These are phyloP conservation scores for Astragalus membranaceus DNA, from an alignment of 306 rosid genomes.

Conservation along the genomic window DNA sequence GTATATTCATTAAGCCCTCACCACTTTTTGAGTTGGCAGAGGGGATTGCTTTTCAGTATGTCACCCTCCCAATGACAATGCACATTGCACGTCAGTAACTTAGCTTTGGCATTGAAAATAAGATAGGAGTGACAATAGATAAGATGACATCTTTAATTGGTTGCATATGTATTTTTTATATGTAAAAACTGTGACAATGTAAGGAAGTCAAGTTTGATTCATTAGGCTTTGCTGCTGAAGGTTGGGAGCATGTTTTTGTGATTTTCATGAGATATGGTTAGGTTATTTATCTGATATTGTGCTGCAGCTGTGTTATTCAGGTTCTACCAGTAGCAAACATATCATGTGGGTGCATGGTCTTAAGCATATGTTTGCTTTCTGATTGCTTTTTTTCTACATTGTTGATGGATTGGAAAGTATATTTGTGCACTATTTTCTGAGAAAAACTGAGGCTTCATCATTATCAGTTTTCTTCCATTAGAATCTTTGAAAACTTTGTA, in stretches of 20 bases:
- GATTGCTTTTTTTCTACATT: neutral
- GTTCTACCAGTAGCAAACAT: neutral
- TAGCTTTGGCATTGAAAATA: neutral
- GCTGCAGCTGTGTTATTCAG: neutral
- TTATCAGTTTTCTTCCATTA: neutral
- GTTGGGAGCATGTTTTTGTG: neutral
- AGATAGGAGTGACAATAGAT: neutral
- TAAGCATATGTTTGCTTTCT: neutral
- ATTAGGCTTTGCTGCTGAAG: neutral
- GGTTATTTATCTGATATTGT: slow-evolving; percentile 11
- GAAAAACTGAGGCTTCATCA: neutral
- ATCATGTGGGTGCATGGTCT: neutral
- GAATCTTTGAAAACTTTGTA: neutral
- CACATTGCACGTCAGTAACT: neutral
- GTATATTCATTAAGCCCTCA: neutral
- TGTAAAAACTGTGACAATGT: neutral
- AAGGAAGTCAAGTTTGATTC: neutral
- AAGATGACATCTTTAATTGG: neutral
- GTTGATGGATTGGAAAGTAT: neutral
- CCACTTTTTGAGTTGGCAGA: slow-evolving; percentile 9
- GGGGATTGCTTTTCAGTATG: neutral
- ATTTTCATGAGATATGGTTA: neutral
- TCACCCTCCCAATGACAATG: neutral
- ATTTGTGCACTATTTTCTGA: neutral
- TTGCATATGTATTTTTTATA: neutral